Percentiles rank a stretch among this genome's conserved stretches.
phyloP scores from a whole-genome alignment of 176 grass and related monocot species.

The Triticum monococcum region DNA sequence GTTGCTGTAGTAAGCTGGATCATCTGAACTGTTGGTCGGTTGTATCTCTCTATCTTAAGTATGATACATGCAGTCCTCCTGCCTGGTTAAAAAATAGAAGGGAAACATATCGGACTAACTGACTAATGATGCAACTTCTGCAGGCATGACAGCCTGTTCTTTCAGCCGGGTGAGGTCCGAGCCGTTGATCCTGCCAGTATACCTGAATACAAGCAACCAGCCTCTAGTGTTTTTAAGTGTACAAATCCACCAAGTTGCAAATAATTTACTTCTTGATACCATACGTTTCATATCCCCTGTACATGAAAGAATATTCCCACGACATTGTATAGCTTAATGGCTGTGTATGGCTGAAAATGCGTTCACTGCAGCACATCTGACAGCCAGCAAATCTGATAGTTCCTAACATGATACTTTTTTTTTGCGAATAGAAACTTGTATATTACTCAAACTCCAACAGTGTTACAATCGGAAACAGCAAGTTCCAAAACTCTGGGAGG shows the following conservation, averaged over 20 bases:
- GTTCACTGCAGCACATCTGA: background rate
- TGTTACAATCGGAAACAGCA: no score
- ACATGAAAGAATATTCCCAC: background rate
- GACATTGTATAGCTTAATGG: background rate
- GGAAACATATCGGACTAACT: background rate
- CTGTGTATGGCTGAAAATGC: background rate
- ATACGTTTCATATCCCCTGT: slow-evolving; percentile 2
- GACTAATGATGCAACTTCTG: slow-evolving; percentile 25
- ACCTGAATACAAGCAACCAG: slow-evolving; percentile 92
- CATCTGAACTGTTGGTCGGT: no score
- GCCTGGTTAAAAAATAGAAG: no score
- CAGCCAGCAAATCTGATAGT: background rate
- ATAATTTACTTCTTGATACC: slow-evolving; percentile 15
- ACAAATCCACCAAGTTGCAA: slow-evolving; percentile 86
- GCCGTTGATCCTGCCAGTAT: slow-evolving; percentile 75
- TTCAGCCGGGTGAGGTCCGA: slow-evolving; percentile 75
- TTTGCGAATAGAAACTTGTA: no score
- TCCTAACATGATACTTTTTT: background rate
- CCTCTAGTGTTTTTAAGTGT: slow-evolving; percentile 81
- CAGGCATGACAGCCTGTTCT: slow-evolving; percentile 81
- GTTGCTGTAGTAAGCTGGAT: no score
- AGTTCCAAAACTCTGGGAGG: no score
- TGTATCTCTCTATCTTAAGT: no score
- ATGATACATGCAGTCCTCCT: no score
- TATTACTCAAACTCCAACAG: no score